These are phyloP conservation scores for Sarocladiaceae sp. DNA, from an alignment of 2,329 filamentous ascomycete genomes.

Conservation along the genomic window DNA sequence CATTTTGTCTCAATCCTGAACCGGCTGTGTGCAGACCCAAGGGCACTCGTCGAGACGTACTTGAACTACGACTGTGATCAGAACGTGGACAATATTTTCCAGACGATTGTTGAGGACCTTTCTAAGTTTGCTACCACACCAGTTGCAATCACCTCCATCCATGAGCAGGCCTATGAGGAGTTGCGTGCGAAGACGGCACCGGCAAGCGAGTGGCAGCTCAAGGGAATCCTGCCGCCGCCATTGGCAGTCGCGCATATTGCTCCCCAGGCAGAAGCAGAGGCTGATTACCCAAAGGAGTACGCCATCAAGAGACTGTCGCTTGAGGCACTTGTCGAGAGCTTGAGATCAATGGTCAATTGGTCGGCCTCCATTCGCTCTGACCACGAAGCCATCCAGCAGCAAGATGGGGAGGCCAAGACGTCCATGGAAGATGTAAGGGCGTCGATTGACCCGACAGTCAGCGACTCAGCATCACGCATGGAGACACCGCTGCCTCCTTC, in stretches of 20 bases:
- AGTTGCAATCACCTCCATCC: conserved; percentile 64
- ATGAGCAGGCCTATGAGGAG: conserved; percentile 85
- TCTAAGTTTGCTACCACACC: conserved; percentile 79
- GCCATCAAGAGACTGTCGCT: conserved; percentile 83
- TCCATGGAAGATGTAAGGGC: conserved; percentile 44
- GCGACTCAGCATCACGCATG: conserved; percentile 55
- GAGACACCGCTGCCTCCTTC: conserved; percentile 53
- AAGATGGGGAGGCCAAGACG: conserved; percentile 24
- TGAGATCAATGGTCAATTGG: conserved; percentile 91
- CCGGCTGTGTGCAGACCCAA: conserved; percentile 76
- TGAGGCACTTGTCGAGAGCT: conserved; percentile 79
- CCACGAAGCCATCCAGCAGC: conserved; percentile 16
- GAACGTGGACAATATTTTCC: conserved; percentile 94
- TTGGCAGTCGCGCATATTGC: conserved; percentile 73
- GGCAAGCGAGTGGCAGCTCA: conserved; percentile 75
- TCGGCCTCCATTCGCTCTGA: conserved; percentile 62
- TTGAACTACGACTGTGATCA: conserved; percentile 98
- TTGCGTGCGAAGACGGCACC: conserved; percentile 56
- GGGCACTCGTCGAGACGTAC: conserved; percentile 89
- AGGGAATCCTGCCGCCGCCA: conserved; percentile 78
- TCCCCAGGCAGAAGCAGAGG: conserved; percentile 52
- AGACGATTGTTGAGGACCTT: conserved; percentile 88
- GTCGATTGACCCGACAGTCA: conserved; percentile 63
- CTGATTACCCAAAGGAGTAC: conserved; percentile 80
- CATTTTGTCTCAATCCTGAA: conserved; percentile 84